Conservation (phyloP, 2,329 filamentous ascomycete genomes). For the Endoconidiophora laricicola region DNA sequence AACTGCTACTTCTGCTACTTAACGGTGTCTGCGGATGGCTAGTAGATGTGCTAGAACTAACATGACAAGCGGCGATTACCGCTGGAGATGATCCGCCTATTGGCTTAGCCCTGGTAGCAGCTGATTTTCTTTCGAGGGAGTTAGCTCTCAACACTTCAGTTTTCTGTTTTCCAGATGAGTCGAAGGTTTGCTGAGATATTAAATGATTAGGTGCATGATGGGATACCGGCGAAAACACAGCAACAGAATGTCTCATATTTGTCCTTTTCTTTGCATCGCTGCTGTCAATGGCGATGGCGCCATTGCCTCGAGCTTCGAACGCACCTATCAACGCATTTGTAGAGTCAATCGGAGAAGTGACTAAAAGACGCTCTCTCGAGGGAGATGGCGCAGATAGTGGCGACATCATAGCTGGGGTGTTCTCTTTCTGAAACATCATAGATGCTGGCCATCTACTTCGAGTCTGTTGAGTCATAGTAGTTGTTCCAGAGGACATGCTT, state of each 20-base stretch:
- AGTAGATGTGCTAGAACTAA: constrained; percentile 7
- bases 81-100: background rate
- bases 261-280: constrained; percentile 5
- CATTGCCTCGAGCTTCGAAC: constrained; percentile 37
- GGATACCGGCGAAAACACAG: background rate
- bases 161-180: too few species aligned
- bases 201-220: background rate
- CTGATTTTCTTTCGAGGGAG: too few species aligned
- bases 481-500: constrained; percentile 14
- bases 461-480: too few species aligned
- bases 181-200: background rate
- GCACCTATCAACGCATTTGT: constrained; percentile 50
- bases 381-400: background rate
- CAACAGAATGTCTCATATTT: background rate
- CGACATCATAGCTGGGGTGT: background rate
- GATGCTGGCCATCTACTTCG: constrained; percentile 18
- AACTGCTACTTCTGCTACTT: background rate
- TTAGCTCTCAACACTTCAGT: too few species aligned
- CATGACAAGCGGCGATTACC: constrained; percentile 2
- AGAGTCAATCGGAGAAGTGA: constrained; percentile 42
- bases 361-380: constrained; percentile 19
- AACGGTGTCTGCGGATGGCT: constrained; percentile 4
- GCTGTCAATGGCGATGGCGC: constrained; percentile 3
- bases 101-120: background rate
- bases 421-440: constrained; percentile 15